These are phyloP conservation scores for Lactarius psammicola DNA, from an alignment of 768 basidiomycete species.

Conservation along the genomic window DNA sequence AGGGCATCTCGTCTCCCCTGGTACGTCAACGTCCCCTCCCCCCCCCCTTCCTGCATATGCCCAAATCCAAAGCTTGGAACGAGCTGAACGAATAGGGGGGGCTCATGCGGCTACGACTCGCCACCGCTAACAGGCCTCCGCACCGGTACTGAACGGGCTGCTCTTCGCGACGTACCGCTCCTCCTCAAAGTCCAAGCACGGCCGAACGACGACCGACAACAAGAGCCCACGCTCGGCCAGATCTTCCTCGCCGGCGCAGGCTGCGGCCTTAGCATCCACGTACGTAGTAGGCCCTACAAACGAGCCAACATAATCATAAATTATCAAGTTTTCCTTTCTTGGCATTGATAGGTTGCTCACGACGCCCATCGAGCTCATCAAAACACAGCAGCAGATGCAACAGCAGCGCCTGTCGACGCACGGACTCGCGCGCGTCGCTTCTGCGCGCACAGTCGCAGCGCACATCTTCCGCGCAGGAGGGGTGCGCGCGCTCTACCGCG, in stretches of 20 bases:
- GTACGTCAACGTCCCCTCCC: constrained; percentile 42
- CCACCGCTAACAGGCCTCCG: constrained; percentile 48
- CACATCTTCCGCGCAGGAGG: constrained; percentile 57
- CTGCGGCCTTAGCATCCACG: constrained; percentile 78
- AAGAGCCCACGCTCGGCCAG: constrained; percentile 64
- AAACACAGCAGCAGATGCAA: constrained; percentile 75
- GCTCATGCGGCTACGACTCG: not conserved
- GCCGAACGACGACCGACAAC: constrained; percentile 41
- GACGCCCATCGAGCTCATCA: constrained; percentile 83
- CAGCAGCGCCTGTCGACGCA: constrained; percentile 29
- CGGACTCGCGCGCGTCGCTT: constrained; percentile 20
- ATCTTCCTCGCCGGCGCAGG: constrained; percentile 77
- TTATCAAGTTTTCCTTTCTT: too few species aligned
- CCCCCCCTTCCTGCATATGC: not conserved
- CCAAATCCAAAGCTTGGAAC: not conserved
- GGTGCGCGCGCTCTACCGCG: constrained; percentile 70
- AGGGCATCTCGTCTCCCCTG: constrained; percentile 78
- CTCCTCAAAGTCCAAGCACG: constrained; percentile 67
- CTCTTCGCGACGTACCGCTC: constrained; percentile 82
- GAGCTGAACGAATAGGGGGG: not conserved
- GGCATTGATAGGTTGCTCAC: constrained; percentile 69
- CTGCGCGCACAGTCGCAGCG: constrained; percentile 50
- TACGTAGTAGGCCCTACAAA: too few species aligned
- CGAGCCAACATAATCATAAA: not conserved
- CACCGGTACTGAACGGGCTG: constrained; percentile 78